Evolutionary conservation across 2,329 filamentous ascomycete genomes (phyloP).

Genomic region (Cylindrodendrum hubeiense): DNA sequence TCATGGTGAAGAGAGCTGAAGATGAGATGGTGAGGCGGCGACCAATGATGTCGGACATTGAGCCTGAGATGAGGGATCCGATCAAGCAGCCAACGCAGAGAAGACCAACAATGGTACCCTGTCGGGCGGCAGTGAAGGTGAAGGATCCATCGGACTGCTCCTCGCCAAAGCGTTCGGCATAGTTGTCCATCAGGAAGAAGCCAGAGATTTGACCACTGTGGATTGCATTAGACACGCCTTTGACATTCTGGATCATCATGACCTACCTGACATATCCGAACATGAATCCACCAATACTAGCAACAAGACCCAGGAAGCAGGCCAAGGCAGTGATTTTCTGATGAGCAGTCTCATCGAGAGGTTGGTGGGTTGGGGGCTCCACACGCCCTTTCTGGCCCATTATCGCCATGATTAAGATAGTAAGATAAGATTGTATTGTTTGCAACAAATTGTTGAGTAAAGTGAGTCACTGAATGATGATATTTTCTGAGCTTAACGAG

Average conservation of each 20-base stretch:
- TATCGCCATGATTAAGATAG: slow-evolving; percentile 13
- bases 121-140: slow-evolving; percentile 68
- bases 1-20: slow-evolving; percentile 71
- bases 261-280: slow-evolving; percentile 68
- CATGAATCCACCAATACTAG: slow-evolving; percentile 69
- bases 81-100: slow-evolving; percentile 70
- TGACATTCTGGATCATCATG: no score
- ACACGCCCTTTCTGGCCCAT: slow-evolving; percentile 31
- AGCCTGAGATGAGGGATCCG: slow-evolving; percentile 69
- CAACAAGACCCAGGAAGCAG: slow-evolving; percentile 62
- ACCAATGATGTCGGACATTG: slow-evolving; percentile 71
- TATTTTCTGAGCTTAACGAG: neutral
- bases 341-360: slow-evolving; percentile 22
- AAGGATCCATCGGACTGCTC: slow-evolving; percentile 52
- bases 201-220: slow-evolving; percentile 70
- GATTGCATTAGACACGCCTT: neutral
- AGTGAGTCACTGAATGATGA: neutral
- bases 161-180: slow-evolving; percentile 65
- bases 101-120: slow-evolving; percentile 73
- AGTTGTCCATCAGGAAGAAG: slow-evolving; percentile 72
- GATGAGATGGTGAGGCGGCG: slow-evolving; percentile 72
- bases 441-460: neutral
- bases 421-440: slow-evolving; percentile 7
- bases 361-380: slow-evolving; percentile 25
- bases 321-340: slow-evolving; percentile 56